Evolutionary conservation across 441 rosid species (phyloP).

Genomic region (Populus hybrid): DNA sequence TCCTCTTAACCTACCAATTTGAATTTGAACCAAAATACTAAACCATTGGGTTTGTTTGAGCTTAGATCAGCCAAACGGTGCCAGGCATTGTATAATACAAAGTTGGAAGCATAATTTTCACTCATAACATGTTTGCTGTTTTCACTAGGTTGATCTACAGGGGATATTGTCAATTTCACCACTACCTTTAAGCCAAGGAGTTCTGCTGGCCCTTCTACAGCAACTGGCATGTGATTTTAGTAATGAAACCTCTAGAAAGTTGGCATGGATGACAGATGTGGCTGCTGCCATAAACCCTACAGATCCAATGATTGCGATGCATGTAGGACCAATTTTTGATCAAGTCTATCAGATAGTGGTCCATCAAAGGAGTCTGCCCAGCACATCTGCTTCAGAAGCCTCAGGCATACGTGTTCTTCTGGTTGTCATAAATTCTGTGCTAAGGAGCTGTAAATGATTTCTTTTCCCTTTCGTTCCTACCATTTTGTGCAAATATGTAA

Average conservation of each 20-base stretch:
- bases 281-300: conserved; percentile 58
- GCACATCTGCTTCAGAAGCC: conserved; percentile 40
- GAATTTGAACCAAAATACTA: background rate
- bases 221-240: conserved; percentile 66
- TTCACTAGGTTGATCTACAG: conserved; percentile 53
- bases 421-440: conserved; percentile 61
- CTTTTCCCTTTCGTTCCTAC: conserved; percentile 20
- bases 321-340: conserved; percentile 61
- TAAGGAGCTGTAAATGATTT: conserved; percentile 60
- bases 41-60: background rate
- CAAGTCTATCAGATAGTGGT: conserved; percentile 64
- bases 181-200: conserved; percentile 68
- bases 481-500: conserved; percentile 32
- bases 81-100: background rate
- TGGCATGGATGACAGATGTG: conserved; percentile 70
- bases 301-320: conserved; percentile 57
- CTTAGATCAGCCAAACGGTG: background rate
- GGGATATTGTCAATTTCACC: conserved; percentile 46
- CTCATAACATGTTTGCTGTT: background rate
- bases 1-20: background rate
- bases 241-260: conserved; percentile 49
- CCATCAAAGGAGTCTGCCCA: conserved; percentile 48
- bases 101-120: background rate
- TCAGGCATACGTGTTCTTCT: conserved; percentile 55
- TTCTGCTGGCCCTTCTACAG: conserved; percentile 68